Percentiles rank a stretch among this genome's conserved stretches.
Evolutionary conservation across 768 basidiomycete species (phyloP).

Genomic region (Symmetrospora coprosmae): DNA sequence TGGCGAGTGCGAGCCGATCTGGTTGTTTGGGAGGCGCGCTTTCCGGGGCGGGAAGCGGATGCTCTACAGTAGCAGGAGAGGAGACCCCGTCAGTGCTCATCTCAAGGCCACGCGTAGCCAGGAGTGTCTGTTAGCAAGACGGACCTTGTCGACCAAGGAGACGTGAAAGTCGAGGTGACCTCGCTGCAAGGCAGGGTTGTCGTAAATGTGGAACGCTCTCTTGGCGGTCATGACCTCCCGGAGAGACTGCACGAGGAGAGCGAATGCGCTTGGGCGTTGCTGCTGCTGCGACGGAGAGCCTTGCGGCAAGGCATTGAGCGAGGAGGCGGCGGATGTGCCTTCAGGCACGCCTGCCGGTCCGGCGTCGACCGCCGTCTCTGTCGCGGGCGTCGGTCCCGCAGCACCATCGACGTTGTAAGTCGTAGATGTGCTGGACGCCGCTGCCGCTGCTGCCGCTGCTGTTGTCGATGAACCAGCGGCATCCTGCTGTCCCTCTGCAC

Average conservation of each 20-base stretch:
- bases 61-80: slow-evolving; percentile 39
- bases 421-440: too few relatives aligned
- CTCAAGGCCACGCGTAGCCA: background rate
- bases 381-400: too few relatives aligned
- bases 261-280: too few relatives aligned
- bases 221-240: slow-evolving; percentile 49
- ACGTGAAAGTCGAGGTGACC: slow-evolving; percentile 52
- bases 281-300: too few relatives aligned
- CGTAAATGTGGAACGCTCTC: slow-evolving; percentile 33
- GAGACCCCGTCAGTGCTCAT: background rate
- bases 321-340: too few relatives aligned
- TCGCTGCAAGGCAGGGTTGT: slow-evolving; percentile 26
- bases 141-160: slow-evolving; percentile 64
- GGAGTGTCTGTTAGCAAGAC: too few relatives aligned
- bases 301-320: too few relatives aligned
- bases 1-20: slow-evolving; percentile 55
- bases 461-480: slow-evolving; percentile 27
- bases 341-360: too few relatives aligned
- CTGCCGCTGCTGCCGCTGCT: slow-evolving; percentile 24
- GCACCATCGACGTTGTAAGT: too few relatives aligned
- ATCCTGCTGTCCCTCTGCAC: slow-evolving; percentile 28
- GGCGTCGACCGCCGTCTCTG: too few relatives aligned
- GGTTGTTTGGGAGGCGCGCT: slow-evolving; percentile 42
- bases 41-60: slow-evolving; percentile 80
- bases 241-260: slow-evolving; percentile 49